Evolutionary conservation across 352 stramenopile genomes (phyloP).

Genomic region (Pythium rhizo-oryzae): DNA sequence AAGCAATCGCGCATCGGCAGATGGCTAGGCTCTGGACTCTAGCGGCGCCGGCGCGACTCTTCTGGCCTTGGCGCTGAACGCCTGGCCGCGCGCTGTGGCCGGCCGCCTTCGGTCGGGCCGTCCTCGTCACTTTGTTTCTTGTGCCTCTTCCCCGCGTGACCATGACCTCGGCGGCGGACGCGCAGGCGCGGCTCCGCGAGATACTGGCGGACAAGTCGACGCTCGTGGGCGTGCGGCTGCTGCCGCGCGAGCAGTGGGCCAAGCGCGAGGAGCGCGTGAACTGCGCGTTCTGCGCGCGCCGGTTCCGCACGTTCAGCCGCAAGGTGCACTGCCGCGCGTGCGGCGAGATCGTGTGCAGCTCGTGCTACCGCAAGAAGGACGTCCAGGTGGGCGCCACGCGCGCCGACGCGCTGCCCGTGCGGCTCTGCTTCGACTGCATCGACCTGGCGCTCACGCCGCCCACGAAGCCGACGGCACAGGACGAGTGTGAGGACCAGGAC

Average conservation of each 20-base stretch:
- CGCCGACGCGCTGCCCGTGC: constrained; percentile 42
- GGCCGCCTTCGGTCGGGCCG: too few relatives aligned
- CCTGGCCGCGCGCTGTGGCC: background rate
- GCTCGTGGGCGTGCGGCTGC: constrained; percentile 40
- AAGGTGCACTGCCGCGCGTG: constrained; percentile 84
- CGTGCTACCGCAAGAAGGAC: constrained; percentile 64
- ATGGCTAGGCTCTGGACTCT: background rate
- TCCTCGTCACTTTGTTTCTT: too few relatives aligned
- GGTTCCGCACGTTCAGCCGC: constrained; percentile 75
- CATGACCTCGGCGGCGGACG: constrained; percentile 25
- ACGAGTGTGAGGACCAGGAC: constrained; percentile 33
- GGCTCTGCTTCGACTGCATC: constrained; percentile 82
- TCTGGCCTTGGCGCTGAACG: too few relatives aligned
- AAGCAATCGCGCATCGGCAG: too few relatives aligned
- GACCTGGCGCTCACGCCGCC: constrained; percentile 46
- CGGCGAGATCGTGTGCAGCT: constrained; percentile 77
- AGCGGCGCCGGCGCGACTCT: background rate
- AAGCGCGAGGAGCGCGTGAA: constrained; percentile 63
- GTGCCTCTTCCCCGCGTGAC: too few relatives aligned
- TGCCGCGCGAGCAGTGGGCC: constrained; percentile 78
- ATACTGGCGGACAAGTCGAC: constrained; percentile 65
- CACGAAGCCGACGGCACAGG: background rate
- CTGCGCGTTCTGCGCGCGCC: constrained; percentile 81
- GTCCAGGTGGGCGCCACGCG: constrained; percentile 40
- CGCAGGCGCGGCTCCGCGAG: constrained; percentile 54